phyloP scores from a whole-genome alignment of 2,329 filamentous ascomycete species.

The Beauveria varroae region DNA sequence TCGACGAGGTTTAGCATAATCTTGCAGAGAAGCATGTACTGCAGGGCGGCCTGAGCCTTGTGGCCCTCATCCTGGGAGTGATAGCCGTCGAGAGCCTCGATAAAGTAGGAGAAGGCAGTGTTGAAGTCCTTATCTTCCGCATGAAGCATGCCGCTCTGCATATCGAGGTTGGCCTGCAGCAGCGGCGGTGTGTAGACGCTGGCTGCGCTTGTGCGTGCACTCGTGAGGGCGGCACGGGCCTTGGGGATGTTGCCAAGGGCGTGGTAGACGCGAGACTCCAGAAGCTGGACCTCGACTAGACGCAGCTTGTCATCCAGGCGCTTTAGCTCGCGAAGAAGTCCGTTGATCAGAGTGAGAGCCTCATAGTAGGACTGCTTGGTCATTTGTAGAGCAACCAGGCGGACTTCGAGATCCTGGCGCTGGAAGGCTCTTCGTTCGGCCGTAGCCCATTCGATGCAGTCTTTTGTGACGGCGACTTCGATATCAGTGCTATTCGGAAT shows the following conservation, averaged over 20 bases:
- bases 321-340: constrained; percentile 91
- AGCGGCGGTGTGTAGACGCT: constrained; percentile 95
- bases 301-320: constrained; percentile 97
- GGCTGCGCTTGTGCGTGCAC: constrained; percentile 87
- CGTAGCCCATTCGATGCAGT: constrained; percentile 98
- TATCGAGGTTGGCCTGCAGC: constrained; percentile 91
- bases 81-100: constrained; percentile 96
- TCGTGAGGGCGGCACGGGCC: constrained; percentile 88
- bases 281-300: constrained; percentile 91
- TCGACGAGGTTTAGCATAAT: constrained; percentile 97
- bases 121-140: constrained; percentile 99
- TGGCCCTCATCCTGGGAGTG: constrained; percentile 80
- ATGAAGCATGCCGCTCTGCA: constrained; percentile 99
- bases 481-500: constrained; percentile 93
- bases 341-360: constrained; percentile 92
- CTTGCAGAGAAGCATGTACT: constrained; percentile 99
- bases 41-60: constrained; percentile 91
- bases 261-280: constrained; percentile 96
- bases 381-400: constrained; percentile 91
- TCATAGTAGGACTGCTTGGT: constrained; percentile 97
- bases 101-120: constrained; percentile 98
- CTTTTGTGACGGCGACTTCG: constrained; percentile 92
- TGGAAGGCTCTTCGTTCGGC: constrained; percentile 92
- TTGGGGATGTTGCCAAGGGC: constrained; percentile 95
- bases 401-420: constrained; percentile 94